Evolutionary conservation across 768 basidiomycete species (phyloP).

Genomic region (Suillus spraguei): DNA sequence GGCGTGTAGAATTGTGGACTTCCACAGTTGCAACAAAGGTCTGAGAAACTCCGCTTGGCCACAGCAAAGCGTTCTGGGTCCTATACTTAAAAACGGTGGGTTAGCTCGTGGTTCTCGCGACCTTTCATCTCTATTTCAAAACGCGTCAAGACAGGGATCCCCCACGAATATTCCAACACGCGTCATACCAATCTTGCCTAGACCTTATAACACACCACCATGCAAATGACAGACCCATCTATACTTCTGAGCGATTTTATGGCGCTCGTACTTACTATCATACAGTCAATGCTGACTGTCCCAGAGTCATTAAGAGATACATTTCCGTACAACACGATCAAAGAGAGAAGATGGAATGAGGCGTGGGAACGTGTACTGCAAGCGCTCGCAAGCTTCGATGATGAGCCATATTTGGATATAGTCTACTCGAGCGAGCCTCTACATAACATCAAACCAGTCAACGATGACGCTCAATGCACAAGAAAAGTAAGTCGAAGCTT

Average conservation of each 20-base stretch:
- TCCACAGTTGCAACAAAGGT: constrained; percentile 9
- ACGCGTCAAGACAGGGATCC: background rate
- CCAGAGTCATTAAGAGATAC: background rate
- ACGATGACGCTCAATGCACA: background rate
- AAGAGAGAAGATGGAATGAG: background rate
- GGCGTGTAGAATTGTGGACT: constrained; percentile 1
- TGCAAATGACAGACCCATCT: background rate
- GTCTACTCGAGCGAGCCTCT: background rate
- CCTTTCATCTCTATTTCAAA: background rate
- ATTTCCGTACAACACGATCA: background rate
- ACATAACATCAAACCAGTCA: background rate
- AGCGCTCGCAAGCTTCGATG: background rate
- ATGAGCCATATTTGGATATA: background rate
- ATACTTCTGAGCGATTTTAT: background rate
- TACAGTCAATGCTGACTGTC: background rate
- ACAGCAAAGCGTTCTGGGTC: constrained; percentile 1
- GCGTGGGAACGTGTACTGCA: constrained; percentile 1
- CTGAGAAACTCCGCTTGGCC: constrained; percentile 1
- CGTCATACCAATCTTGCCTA: background rate
- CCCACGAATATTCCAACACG: constrained; percentile 5
- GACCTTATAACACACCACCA: background rate
- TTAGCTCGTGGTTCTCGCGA: background rate
- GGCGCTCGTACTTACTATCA: background rate
- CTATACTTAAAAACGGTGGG: background rate
- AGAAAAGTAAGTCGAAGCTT: constrained; percentile 1